Base-by-base conservation (phyloP, 1,284 basidiomycete species). In the Amylostereum areolatum region DNA sequence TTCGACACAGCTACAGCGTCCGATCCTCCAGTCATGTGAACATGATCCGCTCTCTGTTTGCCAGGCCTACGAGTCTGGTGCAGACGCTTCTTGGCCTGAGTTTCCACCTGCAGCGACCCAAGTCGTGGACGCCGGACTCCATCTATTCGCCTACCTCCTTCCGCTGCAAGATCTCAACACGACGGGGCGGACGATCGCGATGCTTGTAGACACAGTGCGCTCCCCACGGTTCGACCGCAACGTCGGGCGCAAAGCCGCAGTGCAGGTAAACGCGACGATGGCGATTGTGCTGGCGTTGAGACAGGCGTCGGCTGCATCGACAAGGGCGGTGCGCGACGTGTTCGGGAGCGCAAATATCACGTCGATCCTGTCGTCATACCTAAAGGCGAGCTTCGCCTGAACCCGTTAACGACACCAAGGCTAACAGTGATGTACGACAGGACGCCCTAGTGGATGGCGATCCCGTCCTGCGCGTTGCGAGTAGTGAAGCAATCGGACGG, bases 401-500 rank as follows among this genome's bases (percentile, higher is more conserved):
- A 18, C 18, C 18, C 18, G 18, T 18, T 18, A 18, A 18, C 18
- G 18, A 18, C 18, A 18, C 18, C 18, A 18, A 18, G 18, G 18
- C 18, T 18, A 18, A 18, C 18, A 18, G 18, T 53, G 36, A 56
- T 18, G 40, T 27, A 11, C 36, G 24, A 5, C 61, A 92, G 83
- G 90, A 92, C 49, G 82, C 87, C 0, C 72, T 99, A 18, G 71
- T 93, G 2, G 89, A 96, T 58, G 78, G 87, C 0, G 94, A 97
- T 62, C 68, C 81, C 2, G 74, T 85, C 12, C 71, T 98, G 25
- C 81, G 96, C 1, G 77, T 77, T 24, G 83, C 86, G 0, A 85
- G 89, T n/a, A 94, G 92, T 55, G 94, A 97, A 66, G 83, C 90
- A 0, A 85, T 98, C 56, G 97, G 97, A 12, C 82, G 91, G 27